Base-by-base conservation (phyloP, 352 stramenopile genomes). In the Phytophthora sp. region DNA sequence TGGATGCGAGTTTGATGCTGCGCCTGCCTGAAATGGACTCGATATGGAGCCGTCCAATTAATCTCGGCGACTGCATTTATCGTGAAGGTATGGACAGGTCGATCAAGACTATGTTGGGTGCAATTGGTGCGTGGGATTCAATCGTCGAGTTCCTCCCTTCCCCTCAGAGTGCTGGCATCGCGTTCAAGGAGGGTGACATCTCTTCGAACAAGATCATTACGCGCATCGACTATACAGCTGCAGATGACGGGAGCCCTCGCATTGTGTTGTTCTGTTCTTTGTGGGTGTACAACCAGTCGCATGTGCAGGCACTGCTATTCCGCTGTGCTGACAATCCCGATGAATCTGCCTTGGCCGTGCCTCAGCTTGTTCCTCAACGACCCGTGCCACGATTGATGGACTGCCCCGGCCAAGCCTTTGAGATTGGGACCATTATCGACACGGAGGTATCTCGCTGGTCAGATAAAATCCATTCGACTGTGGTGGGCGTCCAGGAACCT, bases 271-370 rank as follows among this genome's bases (percentile, higher is more conserved):
- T 82, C 51, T 82, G 81, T n/a, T 91, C 82, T 3, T 60, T 95
- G 12, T 96, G 89, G 89, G 81, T 96, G n/a, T 96, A 95, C 65
- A 96, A 96, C 52, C 87, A 96, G 57, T 95, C 84, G 20, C 89
- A 96, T 24, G 77, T 96, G 8, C 77, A 90, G 24, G 91, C 76
- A 29, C 57, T 96, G 26, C 58, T 94, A 16, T 88, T 95, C 26
- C 86, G 89, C 9, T 90, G 77, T 57, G 72, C 86, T 2, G 87
- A 96, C 35, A 81, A 83, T 2, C 49, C 69, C 6, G 76, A 79
- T 51, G 57, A 71, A 2, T 50, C 71, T 3, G 67, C 71, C n/a
- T 63, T 94, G 23, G 67, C 72, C 21, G 76, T 85, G 0, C 88
- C 87, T 57, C 82, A 91, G 44, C 65, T 93, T 3, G 73, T 94